A percentile compares a stretch with the other conserved stretches of the same genome.
Evolutionary conservation across 495 filamentous ascomycete species (phyloP).

Genomic region (Hypomontagnella submonticulosa): DNA sequence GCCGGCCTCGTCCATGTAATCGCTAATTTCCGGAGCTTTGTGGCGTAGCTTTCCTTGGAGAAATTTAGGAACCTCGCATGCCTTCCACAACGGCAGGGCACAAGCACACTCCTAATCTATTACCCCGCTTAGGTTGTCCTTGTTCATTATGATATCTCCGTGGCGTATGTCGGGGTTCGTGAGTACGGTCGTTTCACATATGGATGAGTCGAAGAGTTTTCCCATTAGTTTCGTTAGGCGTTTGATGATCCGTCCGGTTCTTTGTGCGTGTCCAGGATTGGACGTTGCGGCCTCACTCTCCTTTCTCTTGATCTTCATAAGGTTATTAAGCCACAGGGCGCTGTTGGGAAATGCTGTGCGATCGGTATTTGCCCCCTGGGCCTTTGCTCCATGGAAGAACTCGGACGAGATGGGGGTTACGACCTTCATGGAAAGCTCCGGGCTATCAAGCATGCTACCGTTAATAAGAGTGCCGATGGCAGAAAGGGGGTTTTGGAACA

Average conservation of each 20-base stretch:
- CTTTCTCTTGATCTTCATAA: neutral
- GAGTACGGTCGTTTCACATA: slow-evolving; percentile 1
- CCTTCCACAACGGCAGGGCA: slow-evolving; percentile 11
- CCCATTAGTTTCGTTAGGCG: slow-evolving; percentile 5
- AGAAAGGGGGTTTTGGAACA: neutral
- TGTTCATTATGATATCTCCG: slow-evolving; percentile 2
- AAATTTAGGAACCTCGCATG: slow-evolving; percentile 11
- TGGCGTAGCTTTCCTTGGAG: slow-evolving; percentile 4
- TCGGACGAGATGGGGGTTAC: slow-evolving; percentile 5
- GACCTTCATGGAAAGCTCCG: neutral
- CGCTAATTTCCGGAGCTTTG: neutral
- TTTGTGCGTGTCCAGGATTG: neutral
- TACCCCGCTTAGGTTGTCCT: slow-evolving; percentile 7
- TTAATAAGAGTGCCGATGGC: slow-evolving; percentile 8
- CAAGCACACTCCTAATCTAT: slow-evolving; percentile 13
- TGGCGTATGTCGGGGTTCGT: slow-evolving; percentile 4
- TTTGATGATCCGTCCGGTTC: slow-evolving; percentile 7
- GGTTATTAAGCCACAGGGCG: slow-evolving; percentile 1
- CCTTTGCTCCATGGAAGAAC: slow-evolving; percentile 8
- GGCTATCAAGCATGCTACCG: neutral
- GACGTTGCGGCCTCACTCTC: neutral
- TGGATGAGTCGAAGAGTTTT: slow-evolving; percentile 5
- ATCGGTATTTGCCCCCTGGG: neutral
- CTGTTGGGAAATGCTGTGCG: slow-evolving; percentile 7
- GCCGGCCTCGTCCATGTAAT: neutral